phyloP scores from a whole-genome alignment of 768 basidiomycete genomes.

The Neoboletus magnificus region DNA sequence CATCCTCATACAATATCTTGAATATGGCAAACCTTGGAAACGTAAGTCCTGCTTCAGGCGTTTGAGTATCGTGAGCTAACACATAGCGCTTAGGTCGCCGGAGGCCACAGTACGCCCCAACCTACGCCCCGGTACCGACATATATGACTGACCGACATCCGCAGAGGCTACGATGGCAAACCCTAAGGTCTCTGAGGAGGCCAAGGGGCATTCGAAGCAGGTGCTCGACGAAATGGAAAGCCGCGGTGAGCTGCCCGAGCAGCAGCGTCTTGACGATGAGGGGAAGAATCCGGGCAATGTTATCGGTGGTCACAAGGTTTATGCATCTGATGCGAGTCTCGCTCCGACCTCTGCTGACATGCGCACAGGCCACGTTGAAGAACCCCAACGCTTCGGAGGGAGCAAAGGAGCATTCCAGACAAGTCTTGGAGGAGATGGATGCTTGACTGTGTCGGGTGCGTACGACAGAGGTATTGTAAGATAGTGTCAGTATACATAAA shows the following conservation, averaged over 20 bases:
- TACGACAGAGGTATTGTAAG: slow-evolving; percentile 4
- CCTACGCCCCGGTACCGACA: neutral
- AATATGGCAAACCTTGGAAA: slow-evolving; percentile 20
- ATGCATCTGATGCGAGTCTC: neutral
- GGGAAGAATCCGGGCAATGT: slow-evolving; percentile 16
- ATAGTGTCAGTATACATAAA: slow-evolving; percentile 1
- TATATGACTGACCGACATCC: neutral
- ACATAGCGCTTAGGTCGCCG: slow-evolving; percentile 7
- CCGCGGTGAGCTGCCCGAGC: slow-evolving; percentile 13
- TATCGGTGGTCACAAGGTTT: slow-evolving; percentile 22
- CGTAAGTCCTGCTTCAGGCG: slow-evolving; percentile 1
- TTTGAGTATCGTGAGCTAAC: neutral
- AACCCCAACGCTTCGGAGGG: slow-evolving; percentile 21
- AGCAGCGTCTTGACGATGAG: slow-evolving; percentile 2
- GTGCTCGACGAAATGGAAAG: slow-evolving; percentile 23
- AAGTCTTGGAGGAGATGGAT: slow-evolving; percentile 5
- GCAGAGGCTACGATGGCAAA: slow-evolving; percentile 26
- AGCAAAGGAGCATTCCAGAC: slow-evolving; percentile 15
- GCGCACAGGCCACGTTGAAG: slow-evolving; percentile 18
- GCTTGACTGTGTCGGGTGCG: neutral
- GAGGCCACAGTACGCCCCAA: slow-evolving; percentile 10
- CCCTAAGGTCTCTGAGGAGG: slow-evolving; percentile 22
- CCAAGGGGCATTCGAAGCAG: slow-evolving; percentile 23
- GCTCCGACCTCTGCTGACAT: neutral
- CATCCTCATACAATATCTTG: neutral